Base-by-base conservation (phyloP, 2,329 filamentous ascomycete species). In the Nannizziopsis barbatae region DNA sequence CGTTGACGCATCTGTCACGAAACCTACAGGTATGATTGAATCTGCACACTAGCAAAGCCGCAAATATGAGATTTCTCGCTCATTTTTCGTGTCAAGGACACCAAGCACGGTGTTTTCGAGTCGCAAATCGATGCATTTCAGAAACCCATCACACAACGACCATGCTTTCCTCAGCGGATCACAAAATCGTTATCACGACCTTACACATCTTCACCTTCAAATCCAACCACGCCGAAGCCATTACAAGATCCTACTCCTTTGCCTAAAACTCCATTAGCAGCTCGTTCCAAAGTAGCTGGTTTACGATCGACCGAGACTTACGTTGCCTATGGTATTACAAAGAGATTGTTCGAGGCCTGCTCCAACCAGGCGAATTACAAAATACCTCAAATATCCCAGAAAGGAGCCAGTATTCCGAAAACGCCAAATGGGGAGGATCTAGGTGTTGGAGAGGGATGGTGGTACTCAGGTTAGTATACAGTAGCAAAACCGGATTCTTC, bases 351-450 rank as follows among this genome's bases (percentile, higher is more conserved):
- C 71, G 81, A 84, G 61, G 75, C 79, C 53, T 93, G 86, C 67
- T 76, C 81, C 7, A 69, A 68, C 50, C 79, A 84, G 55, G 88
- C 84, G 40, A 78, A 81, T 53, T 95, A 95, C 66, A 78, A 72
- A 45, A 86, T 94, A 49, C 77, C 83, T 1, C 75, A 83, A 55
- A 73, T 79, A 47, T 71, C 77, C 44, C 73, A 83, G 56, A 82
- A 82, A 56, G 77, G 79, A 3, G 79, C 75, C 0, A 74, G 77
- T 42, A 76, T 92, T 46, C 77, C 80, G 22, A 83, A 80, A 64
- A 84, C 84, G 2, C 79, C 78, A 46, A 80, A 83, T 30, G 89
- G 87, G 7, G 85, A 93, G 64, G 86, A 96, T 65, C 65, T 96
- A 42, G 89, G 90, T 12, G 72, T 78, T 18, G 82, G 82, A 2